A percentile compares a stretch with the other conserved stretches of the same genome.
phyloP scores from a whole-genome alignment of 768 basidiomycete species.

The Peribolospora baueri region DNA sequence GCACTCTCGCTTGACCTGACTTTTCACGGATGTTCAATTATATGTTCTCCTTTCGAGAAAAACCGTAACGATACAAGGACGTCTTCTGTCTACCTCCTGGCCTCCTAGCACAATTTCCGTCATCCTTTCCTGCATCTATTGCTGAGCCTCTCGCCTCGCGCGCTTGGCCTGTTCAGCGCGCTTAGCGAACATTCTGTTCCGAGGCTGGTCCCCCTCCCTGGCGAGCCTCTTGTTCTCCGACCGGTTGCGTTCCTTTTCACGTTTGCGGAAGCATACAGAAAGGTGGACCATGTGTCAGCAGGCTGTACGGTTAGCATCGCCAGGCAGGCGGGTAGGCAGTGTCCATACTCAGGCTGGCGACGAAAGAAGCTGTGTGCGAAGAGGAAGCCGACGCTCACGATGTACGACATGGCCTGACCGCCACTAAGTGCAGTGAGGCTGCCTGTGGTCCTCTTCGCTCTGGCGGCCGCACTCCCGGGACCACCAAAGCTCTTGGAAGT shows the following conservation, averaged over 20 bases:
- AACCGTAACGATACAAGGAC: no score
- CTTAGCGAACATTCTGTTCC: slow-evolving; percentile 60
- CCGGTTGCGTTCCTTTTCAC: slow-evolving; percentile 46
- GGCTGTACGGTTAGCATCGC: not conserved
- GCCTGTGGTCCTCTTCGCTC: slow-evolving; percentile 48
- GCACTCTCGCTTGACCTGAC: no score
- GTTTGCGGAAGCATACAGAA: not conserved
- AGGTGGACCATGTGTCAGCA: not conserved
- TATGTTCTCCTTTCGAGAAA: no score
- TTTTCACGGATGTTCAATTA: no score
- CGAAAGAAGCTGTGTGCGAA: not conserved
- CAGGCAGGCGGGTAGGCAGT: no score
- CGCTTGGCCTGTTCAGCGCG: slow-evolving; percentile 37
- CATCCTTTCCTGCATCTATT: no score
- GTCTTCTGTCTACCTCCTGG: no score
- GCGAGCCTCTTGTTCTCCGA: slow-evolving; percentile 47
- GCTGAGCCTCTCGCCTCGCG: no score
- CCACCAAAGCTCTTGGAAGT: slow-evolving; percentile 12
- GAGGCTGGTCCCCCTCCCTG: slow-evolving; percentile 24
- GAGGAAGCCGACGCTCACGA: not conserved
- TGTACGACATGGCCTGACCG: slow-evolving; percentile 17
- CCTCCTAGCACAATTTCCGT: no score
- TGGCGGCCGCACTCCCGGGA: slow-evolving; percentile 24
- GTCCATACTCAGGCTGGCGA: not conserved
- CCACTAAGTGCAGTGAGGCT: slow-evolving; percentile 64